phyloP scores from a whole-genome alignment of 1,284 basidiomycete species.

The Fistulina hepatica region DNA sequence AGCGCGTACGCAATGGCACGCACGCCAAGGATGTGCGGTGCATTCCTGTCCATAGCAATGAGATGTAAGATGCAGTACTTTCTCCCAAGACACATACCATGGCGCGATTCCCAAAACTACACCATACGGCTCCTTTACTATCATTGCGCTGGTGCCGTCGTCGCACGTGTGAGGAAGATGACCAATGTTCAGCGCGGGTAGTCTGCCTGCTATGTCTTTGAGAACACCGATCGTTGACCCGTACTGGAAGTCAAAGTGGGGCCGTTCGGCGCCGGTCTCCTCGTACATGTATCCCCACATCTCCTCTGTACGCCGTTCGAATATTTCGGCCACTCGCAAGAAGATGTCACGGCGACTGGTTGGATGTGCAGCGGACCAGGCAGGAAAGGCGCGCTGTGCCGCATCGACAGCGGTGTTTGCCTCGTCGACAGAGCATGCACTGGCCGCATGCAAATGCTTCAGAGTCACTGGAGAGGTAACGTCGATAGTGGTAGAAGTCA shows the following conservation, averaged over 20 bases:
- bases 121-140: constrained; percentile 22
- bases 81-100: constrained; percentile 29
- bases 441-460: constrained; percentile 30
- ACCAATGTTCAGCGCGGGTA: not conserved
- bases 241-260: constrained; percentile 25
- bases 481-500: constrained; percentile 34
- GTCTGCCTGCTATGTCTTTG: not conserved
- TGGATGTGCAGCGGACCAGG: constrained; percentile 35
- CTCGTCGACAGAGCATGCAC: constrained; percentile 36
- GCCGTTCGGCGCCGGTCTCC: constrained; percentile 29
- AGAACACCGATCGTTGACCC: constrained; percentile 11
- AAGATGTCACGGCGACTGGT: constrained; percentile 33
- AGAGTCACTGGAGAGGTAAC: constrained; percentile 34
- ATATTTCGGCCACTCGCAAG: constrained; percentile 34
- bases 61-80: constrained; percentile 8
- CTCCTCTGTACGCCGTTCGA: no score
- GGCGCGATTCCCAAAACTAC: constrained; percentile 31
- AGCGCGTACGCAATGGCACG: constrained; percentile 44
- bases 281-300: constrained; percentile 33
- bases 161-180: not conserved
- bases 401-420: constrained; percentile 37
- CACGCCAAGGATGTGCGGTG: constrained; percentile 26
- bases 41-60: no score
- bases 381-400: constrained; percentile 35
- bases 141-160: not conserved